Base-by-base conservation (phyloP, 148 eudicot species). In the Talinum fruticosum region DNA sequence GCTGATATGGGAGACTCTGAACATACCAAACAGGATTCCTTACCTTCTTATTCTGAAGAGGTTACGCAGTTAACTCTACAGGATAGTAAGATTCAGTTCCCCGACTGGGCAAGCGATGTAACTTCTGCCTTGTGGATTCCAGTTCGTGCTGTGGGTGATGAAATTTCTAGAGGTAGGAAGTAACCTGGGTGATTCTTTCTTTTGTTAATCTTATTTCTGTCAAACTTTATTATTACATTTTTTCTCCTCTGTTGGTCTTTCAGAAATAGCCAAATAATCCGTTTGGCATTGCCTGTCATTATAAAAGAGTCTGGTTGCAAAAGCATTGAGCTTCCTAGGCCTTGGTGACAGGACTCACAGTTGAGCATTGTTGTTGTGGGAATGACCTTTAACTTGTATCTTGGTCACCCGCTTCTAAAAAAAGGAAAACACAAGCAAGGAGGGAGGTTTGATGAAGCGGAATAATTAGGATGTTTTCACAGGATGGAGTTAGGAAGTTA, bases 61-160 rank as follows among this genome's bases (percentile, higher is more conserved):
- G 82, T 81, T 57, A 78, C 84, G 72, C 88, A 85, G 57, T 78
- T 90, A 83, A 85, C 82, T 82, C 87, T 96, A 75, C 80, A 82
- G 69, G 90, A 90, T 80, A 90, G 93, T 19, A 88, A 79, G 73
- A 84, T 96, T 77, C 85, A 83, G 74, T 87, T 96, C 79, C 97
- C 97, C 71, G 97, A 90, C 30, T 93, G 99, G 99, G 89, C 97
- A 78, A 87, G 91, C 80, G 86, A 91, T 85, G 79, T 89, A 75
- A 91, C 87, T 87, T 87, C 94, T 77, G 90, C 93, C 74, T 79
- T 96, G 32, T 96, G 99, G 97, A 82, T 96, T 82, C 97, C 97
- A 14, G 89, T 96, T 35, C 84, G 89, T 83, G 99, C 99, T 59
- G 73, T 87, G 41, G 87, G 94, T 86, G 94, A 93, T 70, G 89